These are phyloP conservation scores for Phialophora macrospora DNA, from an alignment of 2,329 filamentous ascomycete genomes.

Conservation along the genomic window DNA sequence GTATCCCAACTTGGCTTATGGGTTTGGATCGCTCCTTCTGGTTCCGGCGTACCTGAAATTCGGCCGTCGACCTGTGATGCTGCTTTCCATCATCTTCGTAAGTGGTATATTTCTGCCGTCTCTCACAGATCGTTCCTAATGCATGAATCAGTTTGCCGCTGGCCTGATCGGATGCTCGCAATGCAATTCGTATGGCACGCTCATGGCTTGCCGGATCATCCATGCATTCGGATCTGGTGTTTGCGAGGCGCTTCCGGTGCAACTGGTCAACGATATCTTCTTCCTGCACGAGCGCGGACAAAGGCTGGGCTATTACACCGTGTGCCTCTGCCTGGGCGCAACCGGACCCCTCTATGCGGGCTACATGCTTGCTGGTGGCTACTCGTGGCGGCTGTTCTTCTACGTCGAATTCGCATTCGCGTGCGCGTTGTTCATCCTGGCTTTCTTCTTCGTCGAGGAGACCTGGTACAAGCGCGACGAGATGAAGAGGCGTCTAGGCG, in stretches of 20 bases:
- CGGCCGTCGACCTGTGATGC: slow-evolving; percentile 51
- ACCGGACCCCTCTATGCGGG: slow-evolving; percentile 62
- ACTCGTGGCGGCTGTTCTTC: slow-evolving; percentile 66
- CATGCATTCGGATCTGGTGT: slow-evolving; percentile 53
- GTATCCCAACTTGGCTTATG: slow-evolving; percentile 65
- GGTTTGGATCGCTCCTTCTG: slow-evolving; percentile 61
- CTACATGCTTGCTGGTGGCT: slow-evolving; percentile 64
- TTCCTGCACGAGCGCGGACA: slow-evolving; percentile 55
- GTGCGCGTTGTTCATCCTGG: slow-evolving; percentile 49
- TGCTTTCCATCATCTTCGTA: slow-evolving; percentile 49
- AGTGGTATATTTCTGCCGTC: slow-evolving; percentile 1
- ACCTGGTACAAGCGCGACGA: slow-evolving; percentile 54
- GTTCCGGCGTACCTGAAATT: slow-evolving; percentile 64
- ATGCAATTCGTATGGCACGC: slow-evolving; percentile 47
- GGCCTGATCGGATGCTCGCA: slow-evolving; percentile 52
- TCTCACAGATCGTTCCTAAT: slow-evolving; percentile 7
- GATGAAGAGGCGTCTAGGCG: slow-evolving; percentile 29
- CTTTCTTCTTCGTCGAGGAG: slow-evolving; percentile 66
- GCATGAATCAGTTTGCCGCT: slow-evolving; percentile 44
- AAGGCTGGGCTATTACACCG: slow-evolving; percentile 64
- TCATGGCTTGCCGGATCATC: slow-evolving; percentile 52
- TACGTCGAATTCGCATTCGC: slow-evolving; percentile 65
- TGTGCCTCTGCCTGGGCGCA: slow-evolving; percentile 42
- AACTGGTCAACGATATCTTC: slow-evolving; percentile 56
- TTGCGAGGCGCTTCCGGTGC: slow-evolving; percentile 54